Percentiles rank a stretch among this genome's conserved stretches.
Conservation (phyloP, 2,329 filamentous ascomycete genomes). For the Sclerotinia sclerotiorum region DNA sequence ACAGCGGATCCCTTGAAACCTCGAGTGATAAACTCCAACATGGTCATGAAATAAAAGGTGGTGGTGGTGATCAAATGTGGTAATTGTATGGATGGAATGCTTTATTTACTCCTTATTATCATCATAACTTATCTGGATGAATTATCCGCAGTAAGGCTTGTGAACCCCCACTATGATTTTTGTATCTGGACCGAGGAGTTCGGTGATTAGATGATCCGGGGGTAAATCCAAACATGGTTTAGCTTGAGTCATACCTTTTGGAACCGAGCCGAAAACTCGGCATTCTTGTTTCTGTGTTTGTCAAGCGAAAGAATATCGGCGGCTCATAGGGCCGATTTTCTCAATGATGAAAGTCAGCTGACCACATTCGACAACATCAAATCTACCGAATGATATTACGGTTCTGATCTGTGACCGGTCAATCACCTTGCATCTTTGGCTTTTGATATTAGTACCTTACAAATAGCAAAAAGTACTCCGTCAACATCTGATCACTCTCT, state of each 20-base stretch:
- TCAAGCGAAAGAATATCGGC: too few relatives aligned
- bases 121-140: background rate
- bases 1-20: conserved; percentile 96
- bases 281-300: too few relatives aligned
- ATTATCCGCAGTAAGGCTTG: too few relatives aligned
- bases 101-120: background rate
- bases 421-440: background rate
- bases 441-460: background rate
- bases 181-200: background rate
- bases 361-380: too few relatives aligned
- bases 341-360: too few relatives aligned
- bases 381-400: too few relatives aligned
- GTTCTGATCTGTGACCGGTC: too few relatives aligned
- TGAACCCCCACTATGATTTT: background rate
- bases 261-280: too few relatives aligned
- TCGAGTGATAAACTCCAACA: conserved; percentile 92
- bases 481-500: background rate
- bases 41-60: background rate
- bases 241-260: too few relatives aligned
- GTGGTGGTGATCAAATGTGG: background rate
- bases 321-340: too few relatives aligned
- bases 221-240: too few relatives aligned
- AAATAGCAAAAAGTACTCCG: background rate
- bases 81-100: background rate
- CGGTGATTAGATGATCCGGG: too few relatives aligned